Conservation (phyloP, 192 early-diverging fungal species). For the Rhizophagus prolifer region DNA sequence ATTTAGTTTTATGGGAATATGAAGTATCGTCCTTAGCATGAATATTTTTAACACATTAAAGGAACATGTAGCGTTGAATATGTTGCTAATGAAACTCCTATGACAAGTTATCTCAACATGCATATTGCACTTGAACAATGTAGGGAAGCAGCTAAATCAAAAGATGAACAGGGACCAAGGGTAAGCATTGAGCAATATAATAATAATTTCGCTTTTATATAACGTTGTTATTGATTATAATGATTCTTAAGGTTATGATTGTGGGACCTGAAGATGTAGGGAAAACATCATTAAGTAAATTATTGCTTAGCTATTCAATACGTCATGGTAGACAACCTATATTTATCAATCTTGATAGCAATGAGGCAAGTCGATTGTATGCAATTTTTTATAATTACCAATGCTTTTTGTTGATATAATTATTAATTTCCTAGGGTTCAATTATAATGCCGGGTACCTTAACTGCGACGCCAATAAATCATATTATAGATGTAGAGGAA, state of each 20-base stretch:
- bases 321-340: slow-evolving; percentile 71
- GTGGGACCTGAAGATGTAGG: slow-evolving; percentile 92
- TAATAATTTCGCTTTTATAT: not conserved
- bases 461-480: slow-evolving; percentile 70
- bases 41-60: slow-evolving; percentile 27
- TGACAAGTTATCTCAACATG: slow-evolving; percentile 84
- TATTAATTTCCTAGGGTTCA: slow-evolving; percentile 52
- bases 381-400: not conserved
- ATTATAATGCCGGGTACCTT: slow-evolving; percentile 86
- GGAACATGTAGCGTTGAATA: slow-evolving; percentile 81
- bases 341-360: slow-evolving; percentile 84
- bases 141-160: slow-evolving; percentile 49
- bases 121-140: slow-evolving; percentile 86
- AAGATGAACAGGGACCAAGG: slow-evolving; percentile 48
- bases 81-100: slow-evolving; percentile 93
- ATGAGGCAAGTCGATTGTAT: slow-evolving; percentile 50
- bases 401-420: not conserved
- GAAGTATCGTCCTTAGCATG: slow-evolving; percentile 13
- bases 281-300: slow-evolving; percentile 84
- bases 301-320: slow-evolving; percentile 85
- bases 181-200: slow-evolving; percentile 28
- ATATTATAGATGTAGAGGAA: slow-evolving; percentile 83
- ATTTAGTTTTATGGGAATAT: not conserved
- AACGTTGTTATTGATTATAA: not conserved
- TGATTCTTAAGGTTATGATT: slow-evolving; percentile 64